Percentiles rank a stretch among this genome's conserved stretches.
These are phyloP conservation scores for Lactarius sanguifluus DNA, from an alignment of 768 basidiomycete genomes.

Conservation along the genomic window DNA sequence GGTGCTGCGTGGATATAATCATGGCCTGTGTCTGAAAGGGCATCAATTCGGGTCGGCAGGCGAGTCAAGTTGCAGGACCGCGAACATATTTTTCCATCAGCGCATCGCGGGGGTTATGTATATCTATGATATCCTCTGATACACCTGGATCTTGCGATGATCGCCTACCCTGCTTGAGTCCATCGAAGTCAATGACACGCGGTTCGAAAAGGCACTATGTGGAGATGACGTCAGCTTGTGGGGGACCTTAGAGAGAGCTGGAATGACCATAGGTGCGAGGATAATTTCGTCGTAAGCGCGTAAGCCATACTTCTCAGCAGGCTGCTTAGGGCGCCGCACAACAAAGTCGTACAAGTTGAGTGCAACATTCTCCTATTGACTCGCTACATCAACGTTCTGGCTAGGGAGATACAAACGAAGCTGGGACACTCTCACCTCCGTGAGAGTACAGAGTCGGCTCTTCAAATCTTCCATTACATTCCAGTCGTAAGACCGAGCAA, in stretches of 20 bases:
- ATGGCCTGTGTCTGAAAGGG: constrained; percentile 76
- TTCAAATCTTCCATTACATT: constrained; percentile 91
- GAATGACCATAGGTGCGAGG: constrained; percentile 84
- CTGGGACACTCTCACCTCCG: constrained; percentile 60
- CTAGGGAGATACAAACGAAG: background rate
- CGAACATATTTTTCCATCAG: constrained; percentile 44
- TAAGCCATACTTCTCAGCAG: constrained; percentile 84
- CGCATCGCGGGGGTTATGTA: constrained; percentile 31
- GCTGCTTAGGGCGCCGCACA: constrained; percentile 70
- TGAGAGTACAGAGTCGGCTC: constrained; percentile 75
- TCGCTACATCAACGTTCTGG: background rate
- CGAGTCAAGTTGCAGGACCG: constrained; percentile 11
- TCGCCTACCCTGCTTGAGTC: constrained; percentile 56
- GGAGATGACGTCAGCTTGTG: constrained; percentile 4
- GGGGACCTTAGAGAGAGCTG: background rate
- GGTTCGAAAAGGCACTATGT: constrained; percentile 89
- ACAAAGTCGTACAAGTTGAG: constrained; percentile 89
- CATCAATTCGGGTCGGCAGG: constrained; percentile 6
- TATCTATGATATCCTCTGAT: constrained; percentile 67
- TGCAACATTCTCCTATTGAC: constrained; percentile 76
- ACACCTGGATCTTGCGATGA: constrained; percentile 56
- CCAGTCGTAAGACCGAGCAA: constrained; percentile 83
- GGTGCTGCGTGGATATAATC: constrained; percentile 86
- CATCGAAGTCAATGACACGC: constrained; percentile 85
- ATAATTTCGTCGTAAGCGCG: constrained; percentile 96